Percentiles rank a stretch among this genome's conserved stretches.
Conservation (phyloP, 2,329 filamentous ascomycete species). For the Stagonosporopsis rhizophila region DNA sequence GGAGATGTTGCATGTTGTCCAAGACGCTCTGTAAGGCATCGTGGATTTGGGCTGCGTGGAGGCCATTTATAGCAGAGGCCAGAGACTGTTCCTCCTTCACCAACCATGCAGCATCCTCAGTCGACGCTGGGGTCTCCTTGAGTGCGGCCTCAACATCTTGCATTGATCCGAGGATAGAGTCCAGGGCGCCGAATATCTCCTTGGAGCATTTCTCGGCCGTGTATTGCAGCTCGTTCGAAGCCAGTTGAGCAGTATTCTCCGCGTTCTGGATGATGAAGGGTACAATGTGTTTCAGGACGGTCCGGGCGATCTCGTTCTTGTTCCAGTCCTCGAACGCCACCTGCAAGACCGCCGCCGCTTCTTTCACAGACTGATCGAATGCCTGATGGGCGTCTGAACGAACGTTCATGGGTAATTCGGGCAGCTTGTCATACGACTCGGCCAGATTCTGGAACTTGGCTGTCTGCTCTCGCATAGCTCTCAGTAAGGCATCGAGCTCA, state of each 20-base stretch:
- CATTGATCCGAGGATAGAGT: slow-evolving; percentile 79
- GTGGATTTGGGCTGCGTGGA: slow-evolving; percentile 66
- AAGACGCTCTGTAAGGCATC: slow-evolving; percentile 55
- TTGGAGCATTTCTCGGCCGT: slow-evolving; percentile 59
- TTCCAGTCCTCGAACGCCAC: slow-evolving; percentile 28
- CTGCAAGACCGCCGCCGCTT: slow-evolving; percentile 25
- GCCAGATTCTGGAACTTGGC: slow-evolving; percentile 24
- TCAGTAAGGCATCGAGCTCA: slow-evolving; percentile 36
- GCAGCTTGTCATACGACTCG: slow-evolving; percentile 27
- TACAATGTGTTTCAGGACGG: slow-evolving; percentile 65
- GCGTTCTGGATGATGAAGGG: slow-evolving; percentile 63
- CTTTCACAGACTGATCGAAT: slow-evolving; percentile 23
- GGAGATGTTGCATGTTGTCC: slow-evolving; percentile 53
- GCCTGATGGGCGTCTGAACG: slow-evolving; percentile 28
- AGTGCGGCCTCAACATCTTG: slow-evolving; percentile 71
- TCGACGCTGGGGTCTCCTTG: slow-evolving; percentile 62
- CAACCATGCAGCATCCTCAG: slow-evolving; percentile 70
- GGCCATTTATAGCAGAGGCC: slow-evolving; percentile 59
- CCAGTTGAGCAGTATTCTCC: background rate
- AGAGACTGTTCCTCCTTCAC: slow-evolving; percentile 54
- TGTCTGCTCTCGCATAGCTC: slow-evolving; percentile 36
- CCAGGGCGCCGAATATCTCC: slow-evolving; percentile 69
- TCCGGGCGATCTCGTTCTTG: slow-evolving; percentile 32
- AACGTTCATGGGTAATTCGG: slow-evolving; percentile 37
- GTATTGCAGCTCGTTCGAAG: slow-evolving; percentile 12